phyloP scores from a whole-genome alignment of 257 asterid genomes.

The Jaltomata sinuosa region DNA sequence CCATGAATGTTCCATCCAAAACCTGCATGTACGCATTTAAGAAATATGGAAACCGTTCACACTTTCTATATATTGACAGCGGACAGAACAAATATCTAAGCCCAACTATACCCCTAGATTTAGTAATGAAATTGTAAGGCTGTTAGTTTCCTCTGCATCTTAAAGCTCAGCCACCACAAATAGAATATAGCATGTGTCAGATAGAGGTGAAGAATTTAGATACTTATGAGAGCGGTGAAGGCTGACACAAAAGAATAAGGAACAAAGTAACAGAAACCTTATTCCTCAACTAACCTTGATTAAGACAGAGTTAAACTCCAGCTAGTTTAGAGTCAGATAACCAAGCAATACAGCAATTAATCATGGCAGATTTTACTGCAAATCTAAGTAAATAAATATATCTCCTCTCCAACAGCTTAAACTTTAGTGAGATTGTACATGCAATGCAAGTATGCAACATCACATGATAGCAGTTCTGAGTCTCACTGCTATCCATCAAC shows the following conservation, averaged over 20 bases:
- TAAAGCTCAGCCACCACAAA: neutral
- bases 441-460: neutral
- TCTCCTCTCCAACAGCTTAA: neutral
- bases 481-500: neutral
- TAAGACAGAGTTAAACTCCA: neutral
- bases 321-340: neutral
- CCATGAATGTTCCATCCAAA: conserved; percentile 71
- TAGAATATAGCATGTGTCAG: neutral
- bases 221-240: neutral
- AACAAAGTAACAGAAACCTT: neutral
- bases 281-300: neutral
- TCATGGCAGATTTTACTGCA: neutral
- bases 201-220: neutral
- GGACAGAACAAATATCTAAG: neutral
- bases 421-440: neutral
- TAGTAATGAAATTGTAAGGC: neutral
- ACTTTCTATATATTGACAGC: neutral
- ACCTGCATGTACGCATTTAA: conserved; percentile 36
- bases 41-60: neutral
- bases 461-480: neutral
- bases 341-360: neutral
- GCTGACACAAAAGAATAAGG: neutral
- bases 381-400: neutral
- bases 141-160: neutral
- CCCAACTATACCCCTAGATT: neutral